A percentile compares a stretch with the other conserved stretches of the same genome.
phyloP scores from a whole-genome alignment of 78 protist species.

The Emiliania huxleyi region DNA sequence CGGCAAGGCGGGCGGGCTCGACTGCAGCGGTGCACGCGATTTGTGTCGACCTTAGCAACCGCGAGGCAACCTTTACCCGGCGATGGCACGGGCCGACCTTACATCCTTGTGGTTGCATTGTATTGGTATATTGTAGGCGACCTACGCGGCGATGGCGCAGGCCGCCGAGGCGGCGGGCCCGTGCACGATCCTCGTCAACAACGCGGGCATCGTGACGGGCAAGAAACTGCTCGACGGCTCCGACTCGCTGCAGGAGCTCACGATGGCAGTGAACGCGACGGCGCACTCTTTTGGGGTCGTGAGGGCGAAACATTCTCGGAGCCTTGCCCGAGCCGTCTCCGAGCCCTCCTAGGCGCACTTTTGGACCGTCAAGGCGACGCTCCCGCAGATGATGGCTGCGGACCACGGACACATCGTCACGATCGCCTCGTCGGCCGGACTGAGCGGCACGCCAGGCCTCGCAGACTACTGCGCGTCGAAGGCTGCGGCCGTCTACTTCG shows the following conservation, averaged over 20 bases:
- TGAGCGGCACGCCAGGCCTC: background rate
- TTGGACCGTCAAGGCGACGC: background rate
- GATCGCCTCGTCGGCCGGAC: background rate
- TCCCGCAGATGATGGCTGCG: background rate
- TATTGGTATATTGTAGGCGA: no score
- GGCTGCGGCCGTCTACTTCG: background rate
- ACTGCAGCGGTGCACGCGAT: no score
- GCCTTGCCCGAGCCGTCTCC: no score
- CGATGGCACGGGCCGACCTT: no score
- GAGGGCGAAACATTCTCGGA: no score
- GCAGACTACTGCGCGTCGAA: conserved; percentile 35
- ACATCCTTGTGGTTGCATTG: no score
- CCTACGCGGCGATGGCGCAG: background rate
- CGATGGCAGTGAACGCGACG: background rate
- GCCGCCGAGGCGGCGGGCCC: background rate
- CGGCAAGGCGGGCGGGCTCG: no score
- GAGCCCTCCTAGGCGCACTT: background rate
- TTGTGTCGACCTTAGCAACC: no score
- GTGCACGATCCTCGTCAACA: background rate
- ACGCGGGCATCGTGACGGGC: conserved; percentile 1
- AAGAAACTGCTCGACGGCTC: background rate
- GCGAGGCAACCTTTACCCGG: no score
- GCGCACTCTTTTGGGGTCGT: no score
- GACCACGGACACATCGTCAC: conserved; percentile 23
- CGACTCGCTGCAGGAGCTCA: background rate